A percentile compares a stretch with the other conserved stretches of the same genome.
phyloP scores from a whole-genome alignment of 2,329 filamentous ascomycete genomes.

The Claviceps maximensis region DNA sequence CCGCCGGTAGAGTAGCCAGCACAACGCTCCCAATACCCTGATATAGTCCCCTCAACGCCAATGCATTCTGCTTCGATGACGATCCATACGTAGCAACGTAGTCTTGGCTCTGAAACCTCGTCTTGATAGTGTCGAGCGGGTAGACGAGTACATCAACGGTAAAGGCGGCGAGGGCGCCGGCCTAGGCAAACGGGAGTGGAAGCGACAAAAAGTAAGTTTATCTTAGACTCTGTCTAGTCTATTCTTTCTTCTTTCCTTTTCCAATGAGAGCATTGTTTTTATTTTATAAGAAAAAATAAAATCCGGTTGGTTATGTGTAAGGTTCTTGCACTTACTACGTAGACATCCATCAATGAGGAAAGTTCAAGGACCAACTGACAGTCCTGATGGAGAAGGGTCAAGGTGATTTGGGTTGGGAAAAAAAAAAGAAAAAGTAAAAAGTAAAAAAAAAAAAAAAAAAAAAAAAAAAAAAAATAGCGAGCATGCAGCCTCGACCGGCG shows the following conservation, averaged over 20 bases:
- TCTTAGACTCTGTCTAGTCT: no score
- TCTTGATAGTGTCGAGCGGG: slow-evolving; percentile 82
- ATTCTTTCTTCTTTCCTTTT: no score
- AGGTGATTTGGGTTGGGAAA: background rate
- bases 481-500: no score
- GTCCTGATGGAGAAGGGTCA: background rate
- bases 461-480: no score
- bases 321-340: slow-evolving; percentile 15
- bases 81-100: slow-evolving; percentile 55
- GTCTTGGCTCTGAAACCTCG: slow-evolving; percentile 65
- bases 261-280: no score
- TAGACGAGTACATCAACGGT: slow-evolving; percentile 77
- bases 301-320: background rate
- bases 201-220: background rate
- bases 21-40: slow-evolving; percentile 80
- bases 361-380: no score
- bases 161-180: slow-evolving; percentile 74
- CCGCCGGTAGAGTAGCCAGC: slow-evolving; percentile 76
- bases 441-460: no score
- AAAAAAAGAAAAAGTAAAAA: no score
- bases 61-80: slow-evolving; percentile 38
- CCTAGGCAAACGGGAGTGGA: slow-evolving; percentile 34
- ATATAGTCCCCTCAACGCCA: slow-evolving; percentile 60
- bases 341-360: slow-evolving; percentile 20
- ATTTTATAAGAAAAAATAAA: no score